A percentile compares a stretch with the other conserved stretches of the same genome.
Evolutionary conservation across 768 basidiomycete species (phyloP).

Genomic region (Podaxis sp.): DNA sequence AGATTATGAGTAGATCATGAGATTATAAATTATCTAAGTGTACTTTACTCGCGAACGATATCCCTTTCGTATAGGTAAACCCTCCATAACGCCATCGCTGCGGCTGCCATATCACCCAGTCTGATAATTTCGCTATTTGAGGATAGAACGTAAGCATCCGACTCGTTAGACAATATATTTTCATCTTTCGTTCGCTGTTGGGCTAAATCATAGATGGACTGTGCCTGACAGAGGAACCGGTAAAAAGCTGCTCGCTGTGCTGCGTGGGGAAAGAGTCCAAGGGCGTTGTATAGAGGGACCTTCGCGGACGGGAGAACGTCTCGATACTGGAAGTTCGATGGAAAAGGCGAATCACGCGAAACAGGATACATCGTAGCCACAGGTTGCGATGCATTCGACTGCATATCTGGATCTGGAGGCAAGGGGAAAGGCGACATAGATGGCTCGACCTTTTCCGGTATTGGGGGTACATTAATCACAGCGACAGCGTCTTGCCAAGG

Average conservation of each 20-base stretch:
- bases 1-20: neutral
- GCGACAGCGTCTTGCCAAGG: slow-evolving; percentile 58
- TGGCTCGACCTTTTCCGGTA: slow-evolving; percentile 46
- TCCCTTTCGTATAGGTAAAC: slow-evolving; percentile 68
- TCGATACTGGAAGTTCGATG: slow-evolving; percentile 13
- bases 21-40: neutral
- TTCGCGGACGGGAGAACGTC: slow-evolving; percentile 24
- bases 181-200: neutral
- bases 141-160: slow-evolving; percentile 65
- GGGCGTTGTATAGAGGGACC: slow-evolving; percentile 69
- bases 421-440: slow-evolving; percentile 36
- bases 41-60: neutral
- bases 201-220: neutral
- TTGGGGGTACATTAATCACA: slow-evolving; percentile 66
- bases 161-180: slow-evolving; percentile 21
- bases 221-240: slow-evolving; percentile 33
- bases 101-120: slow-evolving; percentile 58
- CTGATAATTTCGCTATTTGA: slow-evolving; percentile 47
- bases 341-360: slow-evolving; percentile 1
- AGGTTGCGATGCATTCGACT: slow-evolving; percentile 23
- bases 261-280: slow-evolving; percentile 59
- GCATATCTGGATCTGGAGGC: slow-evolving; percentile 18
- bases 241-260: slow-evolving; percentile 62
- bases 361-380: slow-evolving; percentile 29
- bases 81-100: slow-evolving; percentile 78